These are phyloP conservation scores for Pyrenophora tritici-repentis DNA, from an alignment of 2,329 filamentous ascomycete genomes.

Conservation along the genomic window DNA sequence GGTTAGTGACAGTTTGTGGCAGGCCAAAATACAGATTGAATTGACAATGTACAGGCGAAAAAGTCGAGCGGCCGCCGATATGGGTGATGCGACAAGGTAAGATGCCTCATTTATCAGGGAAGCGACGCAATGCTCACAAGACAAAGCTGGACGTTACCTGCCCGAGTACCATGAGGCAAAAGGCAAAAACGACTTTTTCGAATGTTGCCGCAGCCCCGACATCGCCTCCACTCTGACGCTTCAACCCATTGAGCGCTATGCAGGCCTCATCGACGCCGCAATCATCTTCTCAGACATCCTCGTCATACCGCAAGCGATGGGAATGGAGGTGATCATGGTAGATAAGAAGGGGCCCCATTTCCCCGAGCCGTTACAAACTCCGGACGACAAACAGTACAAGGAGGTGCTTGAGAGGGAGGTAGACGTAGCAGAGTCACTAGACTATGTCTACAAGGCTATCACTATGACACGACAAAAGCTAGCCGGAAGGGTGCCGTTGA, in stretches of 20 bases:
- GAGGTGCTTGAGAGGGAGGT: constrained; percentile 76
- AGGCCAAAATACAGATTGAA: background rate
- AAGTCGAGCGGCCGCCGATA: constrained; percentile 89
- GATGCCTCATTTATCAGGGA: constrained; percentile 1
- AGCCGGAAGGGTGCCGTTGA: constrained; percentile 83
- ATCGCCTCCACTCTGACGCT: constrained; percentile 91
- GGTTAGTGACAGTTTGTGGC: constrained; percentile 59
- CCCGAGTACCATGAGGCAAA: constrained; percentile 98
- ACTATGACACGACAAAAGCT: constrained; percentile 88
- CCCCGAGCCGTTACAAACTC: constrained; percentile 77
- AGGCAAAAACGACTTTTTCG: constrained; percentile 90
- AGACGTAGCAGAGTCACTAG: constrained; percentile 82
- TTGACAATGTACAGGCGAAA: constrained; percentile 67
- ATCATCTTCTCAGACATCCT: constrained; percentile 99
- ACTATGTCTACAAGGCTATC: constrained; percentile 96
- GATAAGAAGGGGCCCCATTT: constrained; percentile 97
- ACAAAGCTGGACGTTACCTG: constrained; percentile 86
- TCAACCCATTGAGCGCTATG: constrained; percentile 91
- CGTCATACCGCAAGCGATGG: constrained; percentile 96
- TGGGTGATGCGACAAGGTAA: constrained; percentile 99
- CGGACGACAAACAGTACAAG: constrained; percentile 81
- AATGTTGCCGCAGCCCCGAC: constrained; percentile 92
- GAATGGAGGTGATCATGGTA: constrained; percentile 98
- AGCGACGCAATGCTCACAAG: constrained; percentile 16
- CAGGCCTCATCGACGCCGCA: constrained; percentile 88